Evolutionary conservation across 2,329 filamentous ascomycete species (phyloP), one percentile per base, ranked within the genome.

Genomic region (Neurospora crassa): DNA sequence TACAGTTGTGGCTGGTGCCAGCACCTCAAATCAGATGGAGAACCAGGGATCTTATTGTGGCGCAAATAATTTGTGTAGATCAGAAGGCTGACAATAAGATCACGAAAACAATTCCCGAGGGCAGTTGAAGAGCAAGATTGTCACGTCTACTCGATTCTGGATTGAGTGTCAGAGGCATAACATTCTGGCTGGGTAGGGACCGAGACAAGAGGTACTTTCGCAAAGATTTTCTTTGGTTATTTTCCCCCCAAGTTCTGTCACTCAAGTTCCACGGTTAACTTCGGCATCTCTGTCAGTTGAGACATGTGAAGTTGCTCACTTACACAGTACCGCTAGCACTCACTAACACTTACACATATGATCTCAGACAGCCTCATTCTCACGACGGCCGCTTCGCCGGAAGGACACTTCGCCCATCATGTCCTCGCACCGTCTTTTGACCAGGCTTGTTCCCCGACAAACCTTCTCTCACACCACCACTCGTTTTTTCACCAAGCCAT

Each of bases 371-470:
- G 16, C 29, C 16, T 63, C 7, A 29, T 2, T 34, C 47, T 59
- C 47, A 63, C 53, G 53, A 63, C 53, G 53, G 53, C 1, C 5
- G 34, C 34, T 34, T 45, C 5, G 14, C 14, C 34, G 40, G 14
- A 41, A 47, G 18, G 40, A 16, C 24, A 67, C 34, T 8, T 41
- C 29, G 5, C 3, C 43, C 59, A 69, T 43, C 29, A 76, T 76
- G 74, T 34, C 72, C 29, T n/a, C 67, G 34, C 71, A 70, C 45
- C 74, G 69, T 12, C 67, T 74, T 40, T 43, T 72, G 7, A 29
- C 69, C 18, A 63, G 69, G 45, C 68, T 73, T 67, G 71, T 71
- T 10, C 11, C 71, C 14, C 70, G 74, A 68, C 74, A 67, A 2
- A 70, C 69, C 37, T 53, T 72, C 18, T 70, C 69, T 63, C 71